Evolutionary conservation across 768 basidiomycete species (phyloP).

Genomic region (Serendipita sp.): DNA sequence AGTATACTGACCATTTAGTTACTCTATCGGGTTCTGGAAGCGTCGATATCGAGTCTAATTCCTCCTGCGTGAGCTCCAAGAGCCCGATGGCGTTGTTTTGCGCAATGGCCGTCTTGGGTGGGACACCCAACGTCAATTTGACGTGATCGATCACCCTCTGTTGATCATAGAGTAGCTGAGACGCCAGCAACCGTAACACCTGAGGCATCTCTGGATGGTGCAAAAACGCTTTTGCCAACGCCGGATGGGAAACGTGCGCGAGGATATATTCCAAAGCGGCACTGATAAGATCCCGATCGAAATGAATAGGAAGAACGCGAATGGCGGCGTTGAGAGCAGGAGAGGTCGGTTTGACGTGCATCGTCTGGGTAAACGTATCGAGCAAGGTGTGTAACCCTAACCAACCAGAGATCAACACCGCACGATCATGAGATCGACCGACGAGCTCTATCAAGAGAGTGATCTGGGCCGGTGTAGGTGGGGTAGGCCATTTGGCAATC

Average conservation of each 20-base stretch:
- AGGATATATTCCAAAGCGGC: constrained; percentile 62
- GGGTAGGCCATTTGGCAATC: constrained; percentile 24
- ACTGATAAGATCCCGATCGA: constrained; percentile 53
- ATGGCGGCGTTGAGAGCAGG: constrained; percentile 47
- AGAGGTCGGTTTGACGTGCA: constrained; percentile 37
- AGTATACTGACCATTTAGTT: constrained; percentile 50
- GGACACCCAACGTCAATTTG: constrained; percentile 26
- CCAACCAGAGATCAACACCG: constrained; percentile 53
- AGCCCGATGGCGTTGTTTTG: constrained; percentile 38
- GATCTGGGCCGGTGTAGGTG: constrained; percentile 30
- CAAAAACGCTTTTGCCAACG: constrained; percentile 64
- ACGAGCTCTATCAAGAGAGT: constrained; percentile 39
- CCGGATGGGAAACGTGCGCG: constrained; percentile 52
- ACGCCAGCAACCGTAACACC: constrained; percentile 50
- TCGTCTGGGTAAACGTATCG: constrained; percentile 40
- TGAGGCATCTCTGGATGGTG: constrained; percentile 53
- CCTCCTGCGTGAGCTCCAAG: constrained; percentile 52
- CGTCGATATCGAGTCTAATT: constrained; percentile 40
- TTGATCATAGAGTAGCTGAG: constrained; percentile 53
- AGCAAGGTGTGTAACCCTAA: constrained; percentile 44
- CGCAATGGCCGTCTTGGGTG: constrained; percentile 26
- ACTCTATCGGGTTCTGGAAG: constrained; percentile 63
- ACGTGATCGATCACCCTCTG: constrained; percentile 47
- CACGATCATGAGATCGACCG: constrained; percentile 47
- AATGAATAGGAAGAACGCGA: constrained; percentile 54